Percentiles rank a stretch among this genome's conserved stretches.
Evolutionary conservation across 495 filamentous ascomycete genomes (phyloP).

Genomic region (Trichoderma virens): DNA sequence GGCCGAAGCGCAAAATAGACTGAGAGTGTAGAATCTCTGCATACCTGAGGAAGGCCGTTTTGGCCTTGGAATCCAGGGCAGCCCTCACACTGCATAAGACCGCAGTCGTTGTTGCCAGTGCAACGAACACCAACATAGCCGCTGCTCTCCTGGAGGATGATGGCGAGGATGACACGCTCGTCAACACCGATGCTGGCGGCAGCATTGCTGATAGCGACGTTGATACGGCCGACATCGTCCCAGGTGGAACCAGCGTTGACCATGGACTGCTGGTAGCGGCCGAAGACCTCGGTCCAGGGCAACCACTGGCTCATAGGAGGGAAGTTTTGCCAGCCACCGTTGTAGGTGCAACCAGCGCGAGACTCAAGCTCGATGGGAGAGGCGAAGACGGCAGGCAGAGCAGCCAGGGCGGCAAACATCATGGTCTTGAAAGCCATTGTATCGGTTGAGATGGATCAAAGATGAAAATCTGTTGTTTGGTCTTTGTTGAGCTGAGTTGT

Average conservation of each 20-base stretch:
- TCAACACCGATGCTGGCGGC: slow-evolving; percentile 29
- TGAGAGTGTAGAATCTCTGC: neutral
- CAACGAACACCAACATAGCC: slow-evolving; percentile 32
- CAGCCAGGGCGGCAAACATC: neutral
- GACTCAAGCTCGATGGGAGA: neutral
- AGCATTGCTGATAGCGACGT: slow-evolving; percentile 22
- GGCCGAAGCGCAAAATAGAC: neutral
- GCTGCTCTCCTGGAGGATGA: slow-evolving; percentile 38
- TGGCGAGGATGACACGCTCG: slow-evolving; percentile 35
- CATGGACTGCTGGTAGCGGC: slow-evolving; percentile 28
- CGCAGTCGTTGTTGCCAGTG: slow-evolving; percentile 27
- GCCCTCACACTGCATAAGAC: slow-evolving; percentile 30
- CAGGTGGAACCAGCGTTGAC: slow-evolving; percentile 23
- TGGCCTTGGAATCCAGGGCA: slow-evolving; percentile 23
- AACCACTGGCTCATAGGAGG: slow-evolving; percentile 27
- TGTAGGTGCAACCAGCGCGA: slow-evolving; percentile 16
- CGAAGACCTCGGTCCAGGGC: slow-evolving; percentile 31
- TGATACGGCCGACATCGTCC: slow-evolving; percentile 30
- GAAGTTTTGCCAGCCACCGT: slow-evolving; percentile 28
- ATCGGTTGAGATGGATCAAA: neutral
- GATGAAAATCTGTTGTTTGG: neutral
- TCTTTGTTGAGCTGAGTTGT: neutral
- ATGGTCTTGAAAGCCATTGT: slow-evolving; percentile 5
- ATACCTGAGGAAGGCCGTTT: slow-evolving; percentile 29
- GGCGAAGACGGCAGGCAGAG: neutral